These are phyloP conservation scores for Penicillium hesseltinei DNA, from an alignment of 2,329 filamentous ascomycete genomes.

Conservation along the genomic window DNA sequence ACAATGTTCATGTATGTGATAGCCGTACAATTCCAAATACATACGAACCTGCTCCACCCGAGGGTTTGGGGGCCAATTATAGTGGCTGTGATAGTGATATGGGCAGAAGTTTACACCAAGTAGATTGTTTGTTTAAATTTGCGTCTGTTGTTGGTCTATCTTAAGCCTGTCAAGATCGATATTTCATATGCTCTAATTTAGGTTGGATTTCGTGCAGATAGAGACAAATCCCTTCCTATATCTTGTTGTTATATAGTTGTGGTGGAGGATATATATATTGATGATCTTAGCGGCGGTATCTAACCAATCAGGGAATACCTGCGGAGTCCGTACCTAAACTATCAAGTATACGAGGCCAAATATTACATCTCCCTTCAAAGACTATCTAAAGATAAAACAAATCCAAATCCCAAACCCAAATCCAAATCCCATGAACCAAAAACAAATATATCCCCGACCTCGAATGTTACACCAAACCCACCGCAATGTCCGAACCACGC, in stretches of 20 bases:
- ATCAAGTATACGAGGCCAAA: not conserved
- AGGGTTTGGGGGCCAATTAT: not conserved
- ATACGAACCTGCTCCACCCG: not conserved
- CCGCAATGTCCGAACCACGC: constrained; percentile 2
- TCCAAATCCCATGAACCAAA: not conserved
- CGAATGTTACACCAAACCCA: not conserved
- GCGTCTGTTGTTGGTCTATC: not conserved
- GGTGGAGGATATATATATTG: no score
- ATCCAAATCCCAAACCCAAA: not conserved
- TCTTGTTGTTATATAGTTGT: not conserved
- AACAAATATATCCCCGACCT: not conserved
- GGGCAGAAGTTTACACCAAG: not conserved
- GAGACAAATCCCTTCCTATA: not conserved
- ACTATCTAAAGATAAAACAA: not conserved
- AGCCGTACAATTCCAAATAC: constrained; percentile 6
- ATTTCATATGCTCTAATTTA: not conserved
- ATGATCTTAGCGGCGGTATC: not conserved
- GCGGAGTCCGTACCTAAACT: not conserved
- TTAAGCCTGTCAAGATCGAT: not conserved
- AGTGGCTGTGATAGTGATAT: not conserved
- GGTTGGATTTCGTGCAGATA: not conserved
- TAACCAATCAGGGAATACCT: not conserved
- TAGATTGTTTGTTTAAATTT: not conserved
- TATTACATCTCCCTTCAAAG: not conserved
- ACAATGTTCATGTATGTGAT: not conserved